These are phyloP conservation scores for Leptographium wingfieldii DNA, from an alignment of 2,329 filamentous ascomycete genomes.

Conservation along the genomic window DNA sequence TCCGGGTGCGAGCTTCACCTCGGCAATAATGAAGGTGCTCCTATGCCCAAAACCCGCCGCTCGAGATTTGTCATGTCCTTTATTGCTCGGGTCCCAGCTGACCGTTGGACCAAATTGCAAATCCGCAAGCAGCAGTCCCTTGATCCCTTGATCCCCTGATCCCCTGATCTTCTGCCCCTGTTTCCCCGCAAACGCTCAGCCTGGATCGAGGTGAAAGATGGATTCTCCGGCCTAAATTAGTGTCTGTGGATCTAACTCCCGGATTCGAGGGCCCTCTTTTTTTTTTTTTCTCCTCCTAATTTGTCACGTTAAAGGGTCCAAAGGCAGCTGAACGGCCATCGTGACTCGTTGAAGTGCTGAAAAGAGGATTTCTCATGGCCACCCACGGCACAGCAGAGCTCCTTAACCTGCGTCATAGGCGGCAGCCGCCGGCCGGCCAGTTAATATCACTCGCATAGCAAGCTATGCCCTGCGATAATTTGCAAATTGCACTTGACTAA, in stretches of 20 bases:
- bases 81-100: not conserved
- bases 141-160: not conserved
- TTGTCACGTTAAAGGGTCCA: not conserved
- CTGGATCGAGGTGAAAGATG: not conserved
- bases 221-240: constrained; percentile 1
- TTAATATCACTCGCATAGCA: not conserved
- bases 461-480: not conserved
- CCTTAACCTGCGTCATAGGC: not conserved
- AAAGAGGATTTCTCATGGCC: not conserved
- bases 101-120: not conserved
- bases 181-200: not conserved
- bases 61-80: no score
- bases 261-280: not conserved
- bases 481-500: not conserved
- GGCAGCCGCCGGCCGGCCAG: not conserved
- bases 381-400: not conserved
- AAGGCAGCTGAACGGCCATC: not conserved
- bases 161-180: not conserved
- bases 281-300: not conserved
- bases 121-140: not conserved
- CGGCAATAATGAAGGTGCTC: no score
- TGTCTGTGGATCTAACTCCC: not conserved
- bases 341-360: not conserved
- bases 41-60: no score
- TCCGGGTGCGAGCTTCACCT: not conserved